A percentile compares a stretch with the other conserved stretches of the same genome.
phyloP scores from a whole-genome alignment of 202 grass and related monocot genomes.

The Cymbopogon flexuosus region DNA sequence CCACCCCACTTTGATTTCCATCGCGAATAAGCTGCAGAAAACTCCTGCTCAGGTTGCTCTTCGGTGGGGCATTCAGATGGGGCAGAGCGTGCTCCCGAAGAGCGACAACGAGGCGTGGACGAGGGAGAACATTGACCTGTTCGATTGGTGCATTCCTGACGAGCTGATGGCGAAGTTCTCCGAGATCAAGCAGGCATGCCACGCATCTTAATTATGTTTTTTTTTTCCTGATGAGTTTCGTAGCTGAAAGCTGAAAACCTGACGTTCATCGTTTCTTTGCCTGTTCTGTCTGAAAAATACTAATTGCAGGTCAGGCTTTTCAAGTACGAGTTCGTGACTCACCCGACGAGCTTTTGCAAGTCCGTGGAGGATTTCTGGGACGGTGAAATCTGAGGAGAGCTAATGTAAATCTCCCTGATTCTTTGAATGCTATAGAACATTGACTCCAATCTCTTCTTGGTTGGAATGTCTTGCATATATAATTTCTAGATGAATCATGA shows the following conservation, averaged over 20 bases:
- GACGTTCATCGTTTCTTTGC: neutral
- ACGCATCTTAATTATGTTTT: neutral
- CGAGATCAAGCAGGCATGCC: slow-evolving; percentile 40
- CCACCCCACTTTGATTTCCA: slow-evolving; percentile 27
- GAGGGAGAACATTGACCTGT: slow-evolving; percentile 49
- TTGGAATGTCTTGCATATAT: neutral
- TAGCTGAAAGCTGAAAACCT: neutral
- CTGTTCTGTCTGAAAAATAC: neutral
- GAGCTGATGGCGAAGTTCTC: slow-evolving; percentile 36
- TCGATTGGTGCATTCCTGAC: slow-evolving; percentile 51
- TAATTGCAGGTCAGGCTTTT: slow-evolving; percentile 44
- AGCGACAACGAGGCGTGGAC: slow-evolving; percentile 43
- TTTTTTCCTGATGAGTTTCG: neutral
- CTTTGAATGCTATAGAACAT: neutral
- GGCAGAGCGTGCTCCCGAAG: slow-evolving; percentile 56
- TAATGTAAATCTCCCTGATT: too few relatives aligned
- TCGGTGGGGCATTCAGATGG: slow-evolving; percentile 57
- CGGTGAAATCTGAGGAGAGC: slow-evolving; percentile 26
- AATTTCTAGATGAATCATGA: neutral
- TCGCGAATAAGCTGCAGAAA: slow-evolving; percentile 27
- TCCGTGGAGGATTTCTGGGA: slow-evolving; percentile 51
- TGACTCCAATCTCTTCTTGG: neutral
- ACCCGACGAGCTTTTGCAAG: slow-evolving; percentile 49
- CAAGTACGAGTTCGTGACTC: slow-evolving; percentile 34
- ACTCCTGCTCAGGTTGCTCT: slow-evolving; percentile 46